Evolutionary conservation across 2,329 filamentous ascomycete species (phyloP), one percentile per base, ranked within the genome.

Genomic region (Decorospora gaudefroyi): DNA sequence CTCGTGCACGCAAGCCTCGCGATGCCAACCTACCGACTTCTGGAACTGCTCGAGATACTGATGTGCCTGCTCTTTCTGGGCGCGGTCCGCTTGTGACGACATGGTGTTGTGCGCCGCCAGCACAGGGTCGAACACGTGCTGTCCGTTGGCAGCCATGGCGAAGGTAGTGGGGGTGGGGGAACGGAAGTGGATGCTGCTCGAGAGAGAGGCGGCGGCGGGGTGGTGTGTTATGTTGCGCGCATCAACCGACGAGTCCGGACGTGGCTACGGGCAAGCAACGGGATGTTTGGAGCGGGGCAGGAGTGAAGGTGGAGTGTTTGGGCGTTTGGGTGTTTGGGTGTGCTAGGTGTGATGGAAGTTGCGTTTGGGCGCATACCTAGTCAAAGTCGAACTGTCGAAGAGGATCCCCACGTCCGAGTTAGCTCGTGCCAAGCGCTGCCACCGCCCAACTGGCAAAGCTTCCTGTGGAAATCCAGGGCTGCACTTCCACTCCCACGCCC

Each of bases 41-140:
- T 99, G 93, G 74, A 97, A 99, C 61, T 84, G 85, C 74, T 95
- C 88, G 49, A 99, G 79, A 70, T 86, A 99, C 69, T 92, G 85
- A 68, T 96, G 91, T 48, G 90, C 91, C 72, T 90, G 87, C 70
- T 87, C 86, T 78, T 97, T 97, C 67, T 88, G 83, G 56, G 86
- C 81, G 65, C 87, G 82, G 67, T 92, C 84, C 58, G 84, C 87
- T 73, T 86, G 88, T 69, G 90, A 80, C 67, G 83, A 86, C 91
- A 99, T 96, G 53, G 91, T 93, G 68, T 85, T 82, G 74, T 97
- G 85, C 53, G 92, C 93, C 59, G 87, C 84, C 62, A 97, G 79
- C 60, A 99, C 89, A 53, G 89, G 88, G 73, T 84, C 82, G 74
- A 93, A 95, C 72, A 82, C 81, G 74, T 87, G 83, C 71, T 83